A percentile compares a stretch with the other conserved stretches of the same genome.
Conservation (phyloP, 2,329 filamentous ascomycete species). For the Ophiostoma populinum region DNA sequence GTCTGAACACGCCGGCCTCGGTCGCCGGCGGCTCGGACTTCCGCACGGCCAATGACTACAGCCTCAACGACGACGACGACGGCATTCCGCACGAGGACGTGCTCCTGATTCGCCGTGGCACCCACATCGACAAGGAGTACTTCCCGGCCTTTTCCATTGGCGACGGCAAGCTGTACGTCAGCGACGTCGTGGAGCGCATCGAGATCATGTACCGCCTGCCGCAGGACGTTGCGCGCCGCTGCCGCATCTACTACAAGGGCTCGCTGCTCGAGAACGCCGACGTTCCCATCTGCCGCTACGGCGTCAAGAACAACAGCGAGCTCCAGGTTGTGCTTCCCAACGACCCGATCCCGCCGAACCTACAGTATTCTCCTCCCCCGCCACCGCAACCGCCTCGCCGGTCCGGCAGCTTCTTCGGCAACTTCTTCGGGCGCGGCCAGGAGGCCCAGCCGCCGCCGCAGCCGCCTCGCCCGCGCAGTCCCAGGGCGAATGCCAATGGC, state of each 20-base stretch:
- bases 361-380: too few relatives aligned
- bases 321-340: conserved; percentile 41
- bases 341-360: too few relatives aligned
- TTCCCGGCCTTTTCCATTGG: conserved; percentile 63
- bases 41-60: conserved; percentile 9
- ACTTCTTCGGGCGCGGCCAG: not conserved
- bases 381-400: too few relatives aligned
- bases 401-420: too few relatives aligned
- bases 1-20: not conserved
- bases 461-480: conserved; percentile 4
- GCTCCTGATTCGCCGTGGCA: conserved; percentile 50
- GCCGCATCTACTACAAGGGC: conserved; percentile 61
- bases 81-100: conserved; percentile 44
- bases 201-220: conserved; percentile 47
- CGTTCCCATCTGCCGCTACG: conserved; percentile 37
- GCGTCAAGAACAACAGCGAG: conserved; percentile 45
- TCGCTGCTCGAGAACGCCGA: conserved; percentile 48
- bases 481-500: conserved; percentile 3
- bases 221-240: conserved; percentile 29
- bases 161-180: conserved; percentile 51
- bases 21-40: conserved; percentile 9
- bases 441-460: not conserved
- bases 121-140: conserved; percentile 47
- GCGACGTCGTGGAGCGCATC: conserved; percentile 49
- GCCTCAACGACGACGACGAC: conserved; percentile 3